A percentile compares a stretch with the other conserved stretches of the same genome.
Evolutionary conservation across 192 early-diverging fungal species (phyloP).

Genomic region (Umbelopsis vinacea): DNA sequence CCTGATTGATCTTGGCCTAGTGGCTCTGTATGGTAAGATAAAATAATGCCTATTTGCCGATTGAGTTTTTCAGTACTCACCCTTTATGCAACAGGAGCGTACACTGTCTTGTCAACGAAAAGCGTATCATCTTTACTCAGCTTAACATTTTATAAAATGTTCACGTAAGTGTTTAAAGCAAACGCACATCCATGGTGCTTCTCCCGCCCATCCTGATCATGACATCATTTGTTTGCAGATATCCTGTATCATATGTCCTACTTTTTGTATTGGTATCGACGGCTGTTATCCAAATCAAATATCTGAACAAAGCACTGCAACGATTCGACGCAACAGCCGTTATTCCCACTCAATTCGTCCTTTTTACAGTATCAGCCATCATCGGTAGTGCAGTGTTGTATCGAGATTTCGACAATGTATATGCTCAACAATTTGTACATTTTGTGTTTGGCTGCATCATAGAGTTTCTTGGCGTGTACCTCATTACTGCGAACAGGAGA

Average conservation of each 20-base stretch:
- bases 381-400: conserved; percentile 70
- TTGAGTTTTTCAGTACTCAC: not conserved
- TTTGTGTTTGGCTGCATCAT: conserved; percentile 63
- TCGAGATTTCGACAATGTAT: conserved; percentile 65
- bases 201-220: not conserved
- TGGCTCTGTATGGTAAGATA: conserved; percentile 61
- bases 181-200: not conserved
- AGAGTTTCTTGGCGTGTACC: conserved; percentile 70
- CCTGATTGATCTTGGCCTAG: conserved; percentile 61
- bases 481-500: conserved; percentile 64
- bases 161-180: conserved; percentile 41
- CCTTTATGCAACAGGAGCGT: conserved; percentile 54
- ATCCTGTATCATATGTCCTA: conserved; percentile 67
- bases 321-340: conserved; percentile 72
- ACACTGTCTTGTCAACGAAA: conserved; percentile 74
- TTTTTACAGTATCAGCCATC: conserved; percentile 73
- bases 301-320: conserved; percentile 68
- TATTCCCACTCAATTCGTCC: conserved; percentile 79
- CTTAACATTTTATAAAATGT: conserved; percentile 63
- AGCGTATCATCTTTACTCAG: conserved; percentile 69
- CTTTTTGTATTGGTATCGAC: conserved; percentile 62
- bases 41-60: not conserved
- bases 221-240: conserved; percentile 30
- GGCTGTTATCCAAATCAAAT: conserved; percentile 67
- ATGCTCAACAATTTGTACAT: conserved; percentile 42